These are phyloP conservation scores for Fusarium sp. DNA, from an alignment of 2,329 filamentous ascomycete species.

Conservation along the genomic window DNA sequence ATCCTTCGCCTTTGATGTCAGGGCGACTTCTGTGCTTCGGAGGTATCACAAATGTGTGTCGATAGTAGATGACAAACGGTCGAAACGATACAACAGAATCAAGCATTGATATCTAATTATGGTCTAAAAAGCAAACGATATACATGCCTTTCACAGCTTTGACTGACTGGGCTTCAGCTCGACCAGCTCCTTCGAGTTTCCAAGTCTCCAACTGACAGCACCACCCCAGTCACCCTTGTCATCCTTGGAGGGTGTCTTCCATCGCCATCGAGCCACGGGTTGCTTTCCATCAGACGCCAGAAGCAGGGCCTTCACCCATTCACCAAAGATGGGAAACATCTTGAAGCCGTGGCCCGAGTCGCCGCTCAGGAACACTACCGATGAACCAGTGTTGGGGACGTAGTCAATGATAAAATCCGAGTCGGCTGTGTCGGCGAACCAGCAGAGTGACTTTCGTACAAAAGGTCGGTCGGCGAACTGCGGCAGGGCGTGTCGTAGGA, in stretches of 20 bases:
- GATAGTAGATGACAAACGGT: too few species aligned
- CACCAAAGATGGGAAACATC: constrained; percentile 70
- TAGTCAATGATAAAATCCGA: constrained; percentile 72
- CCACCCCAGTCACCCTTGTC: constrained; percentile 43
- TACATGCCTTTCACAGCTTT: constrained; percentile 16
- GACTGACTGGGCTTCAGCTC: constrained; percentile 25
- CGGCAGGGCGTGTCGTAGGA: constrained; percentile 65
- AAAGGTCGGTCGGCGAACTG: constrained; percentile 64
- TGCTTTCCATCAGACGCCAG: constrained; percentile 54
- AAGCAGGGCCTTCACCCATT: constrained; percentile 63
- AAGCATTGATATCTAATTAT: background rate
- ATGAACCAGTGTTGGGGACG: constrained; percentile 60
- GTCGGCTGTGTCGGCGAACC: constrained; percentile 71
- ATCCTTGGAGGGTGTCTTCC: constrained; percentile 54
- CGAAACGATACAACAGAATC: background rate
- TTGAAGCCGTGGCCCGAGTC: constrained; percentile 74
- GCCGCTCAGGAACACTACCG: constrained; percentile 63
- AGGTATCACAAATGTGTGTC: too few species aligned
- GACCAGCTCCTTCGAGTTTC: constrained; percentile 42
- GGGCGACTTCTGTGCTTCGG: too few species aligned
- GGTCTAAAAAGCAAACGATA: background rate
- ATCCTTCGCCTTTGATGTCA: too few species aligned
- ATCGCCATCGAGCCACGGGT: constrained; percentile 60
- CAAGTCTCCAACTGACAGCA: constrained; percentile 54
- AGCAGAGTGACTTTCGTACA: constrained; percentile 69